Base-by-base conservation (phyloP, 2,329 filamentous ascomycete genomes). In the Zasmidium angulare region DNA sequence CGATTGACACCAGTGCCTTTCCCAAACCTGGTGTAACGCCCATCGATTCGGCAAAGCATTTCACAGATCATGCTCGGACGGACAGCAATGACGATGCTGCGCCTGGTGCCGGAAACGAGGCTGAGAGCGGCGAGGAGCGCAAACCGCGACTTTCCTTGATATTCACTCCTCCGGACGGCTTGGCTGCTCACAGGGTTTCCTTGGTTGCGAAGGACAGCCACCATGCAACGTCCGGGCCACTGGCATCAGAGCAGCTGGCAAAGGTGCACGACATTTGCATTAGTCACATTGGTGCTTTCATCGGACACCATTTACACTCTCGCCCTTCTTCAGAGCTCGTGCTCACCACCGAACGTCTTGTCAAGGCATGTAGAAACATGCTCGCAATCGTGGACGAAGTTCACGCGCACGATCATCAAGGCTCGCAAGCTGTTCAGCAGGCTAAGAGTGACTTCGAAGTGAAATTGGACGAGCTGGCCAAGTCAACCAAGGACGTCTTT, bases 231-330 rank as follows among this genome's bases (percentile, higher is more conserved):
- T 47, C 84, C 87, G 61, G 63, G 4, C 89, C 90, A 68, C 81
- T 97, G 60, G 90, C 95, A 31, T 96, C 93, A 1, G 89, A 93
- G 73, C 88, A 88, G 66, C 83, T 98, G 51, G 89, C 86, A 69
- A 81, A 84, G 52, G 89, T 87, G 53, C 92, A 97, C 77, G 93
- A 98, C 76, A 86, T 85, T 7, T 96, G 98, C 70, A 79, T 99
- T 55, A 95, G 93, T 6, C 89, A 93, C 71, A 85, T 99, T 53
- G 93, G 91, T 53, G 96, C 91, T 3, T 96, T 98, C 73, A 93
- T 98, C 72, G 95, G 95, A 17, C 83, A 97, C 57, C 91, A 97
- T 74, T 81, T 97, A 61, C 92, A 97, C 73, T 95, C 93, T n/a
- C 89, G 95, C 63, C 95, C 92, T 7, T 89, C 91, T 9, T 86